Base-by-base conservation (phyloP, 1,139 yeast genomes). In the Yamadazyma buinensis region DNA sequence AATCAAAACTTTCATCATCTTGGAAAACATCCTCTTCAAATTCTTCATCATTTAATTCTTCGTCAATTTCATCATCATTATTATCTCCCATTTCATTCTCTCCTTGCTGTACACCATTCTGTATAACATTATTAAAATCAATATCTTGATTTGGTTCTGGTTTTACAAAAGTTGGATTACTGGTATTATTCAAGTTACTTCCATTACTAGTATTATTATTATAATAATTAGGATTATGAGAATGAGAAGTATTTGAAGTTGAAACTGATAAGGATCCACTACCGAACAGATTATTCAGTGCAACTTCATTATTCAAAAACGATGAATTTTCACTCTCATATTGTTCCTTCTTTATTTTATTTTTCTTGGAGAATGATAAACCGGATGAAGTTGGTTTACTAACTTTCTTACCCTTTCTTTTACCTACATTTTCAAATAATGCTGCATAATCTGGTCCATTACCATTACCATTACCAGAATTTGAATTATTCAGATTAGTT, bases 351-450 rank as follows among this genome's bases (percentile, higher is more conserved):
- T 38, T 41, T 15, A 33, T 34, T 34, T 55, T 59, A 11, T 47
- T 34, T 30, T 38, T 38, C 7, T 17, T 17, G 6, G n/a, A 15
- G 20, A 39, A 37, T 17, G 35, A 23, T 23, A 30, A 39, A 32
- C 38, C 41, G 33, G 22, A 38, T 28, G 37, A 26, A 15, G 38
- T 28, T 22, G 38, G 38, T 54, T 63, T 35, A 11, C 55, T 61
- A 15, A 59, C 55, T 25, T 55, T 59, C 40, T 64, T 63, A 7
- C 23, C 23, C 30, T 37, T 37, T 26, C 75, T 49, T 41, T 67
- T 69, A 2, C 73, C 73, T 7, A 69, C 71, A 35, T 66, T 65
- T 39, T 67, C 66, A 44, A 69, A 69, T 21, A 69, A 55, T 4
- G 74, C 72, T 2, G 67, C 73, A 45, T 69, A 69, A 46, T 69